Base-by-base conservation (phyloP, 495 filamentous ascomycete genomes). In the Aspergillus conjunctus region DNA sequence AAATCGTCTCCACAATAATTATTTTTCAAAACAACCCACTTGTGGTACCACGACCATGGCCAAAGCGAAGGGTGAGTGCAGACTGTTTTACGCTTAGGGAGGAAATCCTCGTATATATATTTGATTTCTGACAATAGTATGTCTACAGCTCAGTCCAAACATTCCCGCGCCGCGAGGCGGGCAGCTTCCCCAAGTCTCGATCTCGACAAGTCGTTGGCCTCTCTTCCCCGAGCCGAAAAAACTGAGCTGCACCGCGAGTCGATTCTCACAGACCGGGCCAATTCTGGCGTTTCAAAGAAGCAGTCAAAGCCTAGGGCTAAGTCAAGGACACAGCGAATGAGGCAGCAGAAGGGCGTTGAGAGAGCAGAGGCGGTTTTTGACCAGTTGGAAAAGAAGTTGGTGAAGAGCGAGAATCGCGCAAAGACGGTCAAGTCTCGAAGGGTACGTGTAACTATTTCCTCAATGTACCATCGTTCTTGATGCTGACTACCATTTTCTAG, bases 81-180 rank as follows among this genome's bases (percentile, higher is more conserved):
- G 22, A 52, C 52, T 30, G n/a, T 43, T 30, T 4, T 9, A 33
- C 52, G 43, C 7, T 21, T 51, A 56, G 30, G 18, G 17, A 17
- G 7, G 17, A 9, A 3, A 14, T 46, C 5, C 18, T 4, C 15
- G 32, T 20, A 39, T 14, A 39, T 14, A 33, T 12, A 31, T 21
- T 34, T 12, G 5, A 37, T 60, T 48, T 57, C 67, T 75, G 68
- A 71, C 39, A 54, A 33, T 48, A 55, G 37, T 41, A 18, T 14
- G 15, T 53, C 56, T 49, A 22, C 65, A 85, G 79, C 69, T 34
- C 61, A 70, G 46, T 79, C 81, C 4, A 60, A 82, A 51, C 88
- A 88, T 73, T 91, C 90, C 53, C 87, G 90, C 34, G 88, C 87
- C 30, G 88, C 87, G 63, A 82, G 88, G 66, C 86, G 91, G 52